These are phyloP conservation scores for Leptodermis oblonga DNA, from an alignment of 257 asterid genomes.

Conservation along the genomic window DNA sequence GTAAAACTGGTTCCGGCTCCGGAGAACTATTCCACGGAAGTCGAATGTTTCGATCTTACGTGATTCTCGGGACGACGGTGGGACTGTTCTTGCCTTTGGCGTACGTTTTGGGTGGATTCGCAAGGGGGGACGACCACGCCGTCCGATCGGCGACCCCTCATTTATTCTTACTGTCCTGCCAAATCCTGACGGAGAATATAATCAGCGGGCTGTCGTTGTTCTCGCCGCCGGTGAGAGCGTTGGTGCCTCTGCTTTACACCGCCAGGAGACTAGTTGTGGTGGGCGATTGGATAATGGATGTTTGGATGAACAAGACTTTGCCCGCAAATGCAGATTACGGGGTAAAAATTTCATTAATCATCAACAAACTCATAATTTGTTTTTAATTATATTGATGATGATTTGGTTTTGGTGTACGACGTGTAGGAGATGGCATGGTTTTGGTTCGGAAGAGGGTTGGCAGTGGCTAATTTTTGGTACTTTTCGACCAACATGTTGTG, in stretches of 20 bases:
- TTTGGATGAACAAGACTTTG: slow-evolving; percentile 73
- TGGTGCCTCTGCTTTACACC: slow-evolving; percentile 75
- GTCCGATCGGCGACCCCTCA: slow-evolving; percentile 84
- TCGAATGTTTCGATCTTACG: slow-evolving; percentile 44
- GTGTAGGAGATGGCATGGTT: slow-evolving; percentile 64
- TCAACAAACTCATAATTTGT: no score
- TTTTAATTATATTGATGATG: no score
- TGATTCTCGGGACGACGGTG: slow-evolving; percentile 54
- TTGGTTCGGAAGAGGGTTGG: slow-evolving; percentile 72
- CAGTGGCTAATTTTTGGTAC: slow-evolving; percentile 50
- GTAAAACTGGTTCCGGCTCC: not conserved
- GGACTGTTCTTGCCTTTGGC: slow-evolving; percentile 87
- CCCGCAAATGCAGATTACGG: slow-evolving; percentile 47
- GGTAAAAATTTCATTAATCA: slow-evolving; percentile 25
- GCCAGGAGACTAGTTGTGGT: slow-evolving; percentile 60
- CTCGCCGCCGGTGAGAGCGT: slow-evolving; percentile 82
- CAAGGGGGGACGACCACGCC: slow-evolving; percentile 82
- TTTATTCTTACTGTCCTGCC: slow-evolving; percentile 69
- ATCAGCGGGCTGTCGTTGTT: slow-evolving; percentile 66
- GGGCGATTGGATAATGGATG: slow-evolving; percentile 68
- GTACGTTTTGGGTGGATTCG: slow-evolving; percentile 86
- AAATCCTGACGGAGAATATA: slow-evolving; percentile 77
- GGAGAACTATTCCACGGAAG: slow-evolving; percentile 57
- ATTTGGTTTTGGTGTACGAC: slow-evolving; percentile 34
- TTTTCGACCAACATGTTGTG: slow-evolving; percentile 49